A percentile compares a stretch with the other conserved stretches of the same genome.
These are phyloP conservation scores for Vitis hybrid DNA, from an alignment of 177 flowering plant species.

Conservation along the genomic window DNA sequence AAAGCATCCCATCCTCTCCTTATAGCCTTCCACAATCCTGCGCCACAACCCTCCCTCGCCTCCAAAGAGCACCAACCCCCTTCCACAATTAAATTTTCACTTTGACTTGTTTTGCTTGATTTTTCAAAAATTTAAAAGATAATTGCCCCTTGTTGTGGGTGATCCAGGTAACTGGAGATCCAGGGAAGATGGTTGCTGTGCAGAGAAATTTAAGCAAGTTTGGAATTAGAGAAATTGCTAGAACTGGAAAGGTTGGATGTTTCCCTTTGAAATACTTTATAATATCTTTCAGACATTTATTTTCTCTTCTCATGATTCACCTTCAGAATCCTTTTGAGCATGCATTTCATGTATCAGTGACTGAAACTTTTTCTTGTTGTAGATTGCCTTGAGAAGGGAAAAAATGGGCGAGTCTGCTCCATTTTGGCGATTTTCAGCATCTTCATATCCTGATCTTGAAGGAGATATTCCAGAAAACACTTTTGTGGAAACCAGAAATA, in stretches of 20 bases:
- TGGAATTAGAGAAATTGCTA: constrained; percentile 87
- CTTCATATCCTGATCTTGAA: constrained; percentile 94
- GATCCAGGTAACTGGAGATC: constrained; percentile 96
- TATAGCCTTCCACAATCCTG: no score
- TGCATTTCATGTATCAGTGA: constrained; percentile 5
- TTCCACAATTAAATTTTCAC: not conserved
- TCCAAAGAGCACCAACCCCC: no score
- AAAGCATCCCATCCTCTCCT: no score
- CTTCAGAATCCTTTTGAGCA: not conserved
- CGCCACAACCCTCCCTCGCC: no score
- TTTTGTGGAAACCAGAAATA: constrained; percentile 20
- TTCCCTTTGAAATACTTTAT: not conserved
- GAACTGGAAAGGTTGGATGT: constrained; percentile 88
- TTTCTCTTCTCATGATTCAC: not conserved
- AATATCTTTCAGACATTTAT: not conserved
- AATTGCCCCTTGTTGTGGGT: not conserved
- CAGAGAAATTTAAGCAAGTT: constrained; percentile 77
- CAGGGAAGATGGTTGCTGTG: constrained; percentile 91
- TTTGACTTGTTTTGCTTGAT: constrained; percentile 2
- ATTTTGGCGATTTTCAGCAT: constrained; percentile 96
- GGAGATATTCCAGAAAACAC: constrained; percentile 32
- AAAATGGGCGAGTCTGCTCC: constrained; percentile 91
- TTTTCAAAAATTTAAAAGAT: not conserved
- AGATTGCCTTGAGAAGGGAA: constrained; percentile 96
- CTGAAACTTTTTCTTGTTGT: constrained; percentile 15